Base-by-base conservation (phyloP, 1,284 basidiomycete genomes). In the Tylopilus sp. region DNA sequence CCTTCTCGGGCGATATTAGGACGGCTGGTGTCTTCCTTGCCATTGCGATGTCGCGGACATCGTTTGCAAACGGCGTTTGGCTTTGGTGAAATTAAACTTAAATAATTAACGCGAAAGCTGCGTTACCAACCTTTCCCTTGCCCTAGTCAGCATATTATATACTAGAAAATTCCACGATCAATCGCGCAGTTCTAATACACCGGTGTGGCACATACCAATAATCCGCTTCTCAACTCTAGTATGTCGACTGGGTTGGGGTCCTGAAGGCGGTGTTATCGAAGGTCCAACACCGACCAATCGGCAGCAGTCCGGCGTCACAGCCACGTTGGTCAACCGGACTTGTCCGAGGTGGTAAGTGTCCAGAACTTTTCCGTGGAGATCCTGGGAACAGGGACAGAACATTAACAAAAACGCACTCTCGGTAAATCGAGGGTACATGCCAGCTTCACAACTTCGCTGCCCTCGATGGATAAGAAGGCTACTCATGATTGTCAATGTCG, bases 41-140 rank as follows among this genome's bases (percentile, higher is more conserved):
- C 21, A 89, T 66, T 0, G 82, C 81, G 42, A 90, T 80, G 59
- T 89, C 83, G 35, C 84, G 79, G 46, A 89, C 82, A 57, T 89
- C 85, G 55, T 88, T 84, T 8, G 89, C 69, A n/a, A 89, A 81
- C 6, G 87, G 88, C 2, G 84, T 85, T 67, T 85, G 82, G 55
- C 87, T 89, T 29, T 12, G 30, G 10, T 53, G 15, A 41, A 34
- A 51, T 65, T 49, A 47, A 48, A 36, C 28, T 40, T 38, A 41
- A 33, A 44, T 41, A 34, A 42, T 6, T 13, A 47, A 45, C 15
- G 7, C 6, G 37, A n/a, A 45, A 46, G 31, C 5, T 12, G 15
- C 19, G 44, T 31, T 34, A 69, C 75, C 21, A 56, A 89, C 87
- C 78, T 85, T 67, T 90, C 88, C 34, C 80, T 76, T 51, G 74